A percentile compares a stretch with the other conserved stretches of the same genome.
Evolutionary conservation across 345 rosid species (phyloP).

Genomic region (Euphorbia tirucalli): DNA sequence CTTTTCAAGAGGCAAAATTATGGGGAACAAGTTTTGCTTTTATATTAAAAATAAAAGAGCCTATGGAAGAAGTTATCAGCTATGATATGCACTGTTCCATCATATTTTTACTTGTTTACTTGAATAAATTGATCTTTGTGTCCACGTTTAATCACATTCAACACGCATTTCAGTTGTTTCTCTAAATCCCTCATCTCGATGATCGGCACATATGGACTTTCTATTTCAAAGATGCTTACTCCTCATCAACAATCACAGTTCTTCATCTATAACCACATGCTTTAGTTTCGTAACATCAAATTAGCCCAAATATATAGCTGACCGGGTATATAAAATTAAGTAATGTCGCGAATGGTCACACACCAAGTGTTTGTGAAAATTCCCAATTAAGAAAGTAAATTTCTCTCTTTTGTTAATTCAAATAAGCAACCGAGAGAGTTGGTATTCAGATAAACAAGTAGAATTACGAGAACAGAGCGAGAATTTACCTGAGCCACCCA

Average conservation of each 20-base stretch:
- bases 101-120: neutral
- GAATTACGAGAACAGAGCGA: neutral
- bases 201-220: too few relatives aligned
- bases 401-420: neutral
- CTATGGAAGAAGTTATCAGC: too few relatives aligned
- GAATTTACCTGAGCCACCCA: constrained; percentile 30
- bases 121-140: neutral
- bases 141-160: neutral
- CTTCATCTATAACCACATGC: too few relatives aligned
- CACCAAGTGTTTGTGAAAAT: constrained; percentile 27
- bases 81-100: too few relatives aligned
- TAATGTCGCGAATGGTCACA: neutral
- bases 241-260: neutral
- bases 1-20: too few relatives aligned
- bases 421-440: too few relatives aligned
- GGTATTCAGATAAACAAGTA: neutral
- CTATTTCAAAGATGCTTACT: neutral
- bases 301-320: too few relatives aligned
- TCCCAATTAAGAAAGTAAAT: constrained; percentile 3
- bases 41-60: too few relatives aligned
- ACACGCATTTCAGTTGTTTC: neutral
- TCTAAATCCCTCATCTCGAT: too few relatives aligned
- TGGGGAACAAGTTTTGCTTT: too few relatives aligned
- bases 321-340: too few relatives aligned
- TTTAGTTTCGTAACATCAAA: neutral